These are phyloP conservation scores for Citrus trifoliata DNA, from an alignment of 345 rosid species.

Conservation along the genomic window DNA sequence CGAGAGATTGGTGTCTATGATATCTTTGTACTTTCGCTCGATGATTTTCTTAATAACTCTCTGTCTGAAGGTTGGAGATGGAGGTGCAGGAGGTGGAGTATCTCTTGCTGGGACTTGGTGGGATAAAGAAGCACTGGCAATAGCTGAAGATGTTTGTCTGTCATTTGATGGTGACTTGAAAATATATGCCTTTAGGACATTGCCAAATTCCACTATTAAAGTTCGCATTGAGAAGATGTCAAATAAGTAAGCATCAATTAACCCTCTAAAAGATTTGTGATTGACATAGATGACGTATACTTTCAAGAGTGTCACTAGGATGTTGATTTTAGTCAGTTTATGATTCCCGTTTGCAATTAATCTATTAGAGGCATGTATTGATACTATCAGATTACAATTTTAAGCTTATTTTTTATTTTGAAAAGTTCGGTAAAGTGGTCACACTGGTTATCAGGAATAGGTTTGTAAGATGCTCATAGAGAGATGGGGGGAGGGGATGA, in stretches of 20 bases:
- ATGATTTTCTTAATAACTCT: not conserved
- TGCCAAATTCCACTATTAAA: constrained; percentile 58
- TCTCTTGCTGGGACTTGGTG: constrained; percentile 78
- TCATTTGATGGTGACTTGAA: constrained; percentile 67
- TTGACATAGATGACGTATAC: not conserved
- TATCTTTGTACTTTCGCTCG: constrained; percentile 5
- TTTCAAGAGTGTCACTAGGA: not conserved
- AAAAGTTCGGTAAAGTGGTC: not conserved
- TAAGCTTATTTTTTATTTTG: not conserved
- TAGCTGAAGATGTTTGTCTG: constrained; percentile 55
- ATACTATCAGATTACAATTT: not conserved
- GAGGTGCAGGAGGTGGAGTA: constrained; percentile 83
- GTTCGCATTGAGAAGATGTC: constrained; percentile 82
- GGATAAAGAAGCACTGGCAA: constrained; percentile 75
- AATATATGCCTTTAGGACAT: constrained; percentile 77
- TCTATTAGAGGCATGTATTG: not conserved
- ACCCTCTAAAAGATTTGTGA: not conserved
- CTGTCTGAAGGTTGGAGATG: constrained; percentile 70
- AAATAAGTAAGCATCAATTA: constrained; percentile 46
- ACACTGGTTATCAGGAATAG: not conserved
- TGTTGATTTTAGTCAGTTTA: not conserved
- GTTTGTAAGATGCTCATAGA: not conserved
- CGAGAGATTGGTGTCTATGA: not conserved
- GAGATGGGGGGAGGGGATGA: too few species aligned
- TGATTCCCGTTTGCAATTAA: not conserved